Conservation (phyloP, 345 rosid species). For the Brassica cretica region DNA sequence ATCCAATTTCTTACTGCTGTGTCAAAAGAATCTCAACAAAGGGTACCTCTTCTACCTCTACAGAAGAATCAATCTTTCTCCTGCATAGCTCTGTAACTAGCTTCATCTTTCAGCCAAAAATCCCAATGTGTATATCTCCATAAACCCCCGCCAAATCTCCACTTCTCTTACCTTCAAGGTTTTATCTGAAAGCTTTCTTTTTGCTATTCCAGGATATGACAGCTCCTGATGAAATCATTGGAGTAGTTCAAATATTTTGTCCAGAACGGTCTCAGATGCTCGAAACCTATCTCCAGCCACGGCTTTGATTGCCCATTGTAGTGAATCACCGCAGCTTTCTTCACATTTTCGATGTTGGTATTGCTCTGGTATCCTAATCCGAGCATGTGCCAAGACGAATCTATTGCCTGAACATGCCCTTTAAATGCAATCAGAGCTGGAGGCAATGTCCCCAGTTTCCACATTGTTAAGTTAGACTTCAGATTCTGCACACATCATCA, state of each 20-base stretch:
- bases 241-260: conserved; percentile 86
- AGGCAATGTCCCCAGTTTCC: conserved; percentile 98
- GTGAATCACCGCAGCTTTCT: conserved; percentile 89
- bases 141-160: not conserved
- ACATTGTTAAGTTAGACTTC: conserved; percentile 86
- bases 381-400: conserved; percentile 94
- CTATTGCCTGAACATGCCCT: conserved; percentile 84
- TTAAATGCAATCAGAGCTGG: conserved; percentile 94
- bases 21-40: conserved; percentile 34
- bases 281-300: conserved; percentile 92
- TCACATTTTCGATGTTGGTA: conserved; percentile 59
- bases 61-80: conserved; percentile 26
- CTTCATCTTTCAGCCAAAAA: conserved; percentile 22
- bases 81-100: conserved; percentile 28
- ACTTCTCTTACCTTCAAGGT: conserved; percentile 18
- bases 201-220: conserved; percentile 81
- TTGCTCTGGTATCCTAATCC: conserved; percentile 94
- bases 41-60: conserved; percentile 24
- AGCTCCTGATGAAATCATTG: conserved; percentile 80
- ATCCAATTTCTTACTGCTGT: conserved; percentile 22
- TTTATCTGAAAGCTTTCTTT: conserved; percentile 5
- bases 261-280: conserved; percentile 99
- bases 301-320: conserved; percentile 98
- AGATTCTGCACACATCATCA: conserved; percentile 63
- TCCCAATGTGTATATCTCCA: conserved; percentile 12